Conservation (phyloP, 495 filamentous ascomycete genomes). For the Penicillium dipodomyicola region DNA sequence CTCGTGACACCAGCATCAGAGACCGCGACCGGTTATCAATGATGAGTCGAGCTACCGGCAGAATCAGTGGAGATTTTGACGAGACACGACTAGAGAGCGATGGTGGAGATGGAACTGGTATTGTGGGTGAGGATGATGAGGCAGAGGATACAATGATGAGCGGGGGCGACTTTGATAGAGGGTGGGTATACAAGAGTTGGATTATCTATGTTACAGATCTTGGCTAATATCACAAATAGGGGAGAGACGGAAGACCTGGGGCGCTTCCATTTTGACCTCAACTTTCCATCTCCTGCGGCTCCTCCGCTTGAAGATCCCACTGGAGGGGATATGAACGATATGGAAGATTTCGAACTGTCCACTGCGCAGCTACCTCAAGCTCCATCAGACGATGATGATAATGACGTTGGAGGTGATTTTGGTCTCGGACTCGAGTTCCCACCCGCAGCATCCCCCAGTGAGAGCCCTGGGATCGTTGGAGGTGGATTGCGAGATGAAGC, state of each 20-base stretch:
- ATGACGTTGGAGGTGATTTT: constrained; percentile 30
- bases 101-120: constrained; percentile 42
- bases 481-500: constrained; percentile 45
- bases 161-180: constrained; percentile 42
- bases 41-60: constrained; percentile 54
- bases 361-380: constrained; percentile 29
- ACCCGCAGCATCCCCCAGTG: constrained; percentile 34
- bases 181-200: constrained; percentile 30
- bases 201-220: constrained; percentile 12
- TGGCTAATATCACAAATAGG: constrained; percentile 37
- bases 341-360: constrained; percentile 41
- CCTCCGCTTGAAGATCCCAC: constrained; percentile 32
- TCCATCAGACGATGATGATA: constrained; percentile 24
- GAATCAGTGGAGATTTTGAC: constrained; percentile 64
- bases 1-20: constrained; percentile 57
- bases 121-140: constrained; percentile 38
- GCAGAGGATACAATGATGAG: constrained; percentile 34
- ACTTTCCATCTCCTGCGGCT: constrained; percentile 42
- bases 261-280: constrained; percentile 44
- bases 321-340: constrained; percentile 33
- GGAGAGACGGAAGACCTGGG: constrained; percentile 49
- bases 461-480: constrained; percentile 39
- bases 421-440: constrained; percentile 32
- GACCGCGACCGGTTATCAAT: constrained; percentile 45
- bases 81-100: constrained; percentile 50